Conservation (phyloP, 805 yeast species). For the Yamadazyma akitaensis region DNA sequence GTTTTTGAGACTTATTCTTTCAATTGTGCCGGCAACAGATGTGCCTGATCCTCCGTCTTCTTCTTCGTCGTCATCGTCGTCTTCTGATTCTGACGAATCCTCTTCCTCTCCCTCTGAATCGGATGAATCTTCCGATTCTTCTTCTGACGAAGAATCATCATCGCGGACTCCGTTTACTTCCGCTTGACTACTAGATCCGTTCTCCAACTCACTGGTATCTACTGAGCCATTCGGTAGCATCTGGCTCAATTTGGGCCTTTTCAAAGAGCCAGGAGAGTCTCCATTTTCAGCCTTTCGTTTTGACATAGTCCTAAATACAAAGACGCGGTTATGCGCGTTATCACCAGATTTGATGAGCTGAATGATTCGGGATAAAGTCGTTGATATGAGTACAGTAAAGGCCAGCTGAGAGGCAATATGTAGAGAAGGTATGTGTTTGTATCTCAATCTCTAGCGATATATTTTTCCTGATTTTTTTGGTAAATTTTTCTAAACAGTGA, state of each 20-base stretch:
- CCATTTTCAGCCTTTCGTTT: not conserved
- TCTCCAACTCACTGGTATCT: not conserved
- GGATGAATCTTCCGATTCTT: too few relatives aligned
- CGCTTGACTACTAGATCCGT: not conserved
- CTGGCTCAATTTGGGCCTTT: conserved; percentile 5
- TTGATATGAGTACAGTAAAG: too few relatives aligned
- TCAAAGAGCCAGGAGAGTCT: not conserved
- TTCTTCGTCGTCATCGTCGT: not conserved
- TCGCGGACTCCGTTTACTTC: not conserved
- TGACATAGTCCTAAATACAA: not conserved
- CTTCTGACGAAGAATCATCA: not conserved
- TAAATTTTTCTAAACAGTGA: not conserved
- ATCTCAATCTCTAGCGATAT: too few relatives aligned
- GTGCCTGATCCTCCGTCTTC: not conserved
- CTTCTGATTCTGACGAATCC: not conserved
- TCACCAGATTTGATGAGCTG: not conserved
- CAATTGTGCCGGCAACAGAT: conserved; percentile 60
- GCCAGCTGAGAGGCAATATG: too few relatives aligned
- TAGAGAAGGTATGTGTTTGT: too few relatives aligned
- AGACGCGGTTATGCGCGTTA: conserved; percentile 1
- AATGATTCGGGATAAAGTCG: too few relatives aligned
- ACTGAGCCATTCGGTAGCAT: not conserved
- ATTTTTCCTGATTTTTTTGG: not conserved
- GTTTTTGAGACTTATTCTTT: conserved; percentile 59
- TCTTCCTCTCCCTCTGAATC: too few relatives aligned